Evolutionary conservation across 1,284 basidiomycete species (phyloP), one percentile per base, ranked within the genome.

Genomic region (Tremellales sp.): DNA sequence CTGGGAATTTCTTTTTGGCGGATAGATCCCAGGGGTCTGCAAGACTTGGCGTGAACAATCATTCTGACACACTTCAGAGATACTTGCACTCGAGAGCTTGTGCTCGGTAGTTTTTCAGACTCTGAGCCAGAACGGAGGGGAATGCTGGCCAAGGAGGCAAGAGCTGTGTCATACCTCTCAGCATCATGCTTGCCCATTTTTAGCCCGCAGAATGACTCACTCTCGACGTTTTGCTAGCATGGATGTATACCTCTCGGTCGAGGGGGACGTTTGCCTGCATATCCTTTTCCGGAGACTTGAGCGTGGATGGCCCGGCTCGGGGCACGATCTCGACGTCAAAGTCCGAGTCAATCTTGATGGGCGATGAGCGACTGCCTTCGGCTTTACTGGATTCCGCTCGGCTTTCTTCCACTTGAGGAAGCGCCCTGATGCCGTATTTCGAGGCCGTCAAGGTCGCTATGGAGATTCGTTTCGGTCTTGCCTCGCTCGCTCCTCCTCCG

Each of bases 1-100:
- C 83, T 5, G 92, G 92, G 75, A 97, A 97, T 70, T 91, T 94
- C 63, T 84, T 84, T 74, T 87, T 90, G 49, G 77, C 74, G n/a
- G 37, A 37, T 5, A 42, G 33, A 27, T 58, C 50, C 68, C 66
- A 68, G 3, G 40, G 16, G 38, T 66, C 63, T 65, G 41, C 9
- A 27, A 12, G 5, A 24, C n/a, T n/a, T n/a, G n/a, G n/a, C n/a
- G n/a, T 31, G 12, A 32, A n/a, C 34, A 22, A 25, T 18, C 16
- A 39, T 25, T 25, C n/a, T n/a, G n/a, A n/a, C 14, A 22, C 19
- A 5, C 6, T 12, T 49, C 18, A 46, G 40, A 28, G 18, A 29
- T 24, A 24, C 27, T 22, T 47, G 32, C 25, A 21, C 27, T 14
- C 18, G 27, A 43, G 34, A 33, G 45, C 25, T 12, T n/a, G 27